Conservation (phyloP, 2,329 filamentous ascomycete genomes). For the Curvularia hawaiiensis region DNA sequence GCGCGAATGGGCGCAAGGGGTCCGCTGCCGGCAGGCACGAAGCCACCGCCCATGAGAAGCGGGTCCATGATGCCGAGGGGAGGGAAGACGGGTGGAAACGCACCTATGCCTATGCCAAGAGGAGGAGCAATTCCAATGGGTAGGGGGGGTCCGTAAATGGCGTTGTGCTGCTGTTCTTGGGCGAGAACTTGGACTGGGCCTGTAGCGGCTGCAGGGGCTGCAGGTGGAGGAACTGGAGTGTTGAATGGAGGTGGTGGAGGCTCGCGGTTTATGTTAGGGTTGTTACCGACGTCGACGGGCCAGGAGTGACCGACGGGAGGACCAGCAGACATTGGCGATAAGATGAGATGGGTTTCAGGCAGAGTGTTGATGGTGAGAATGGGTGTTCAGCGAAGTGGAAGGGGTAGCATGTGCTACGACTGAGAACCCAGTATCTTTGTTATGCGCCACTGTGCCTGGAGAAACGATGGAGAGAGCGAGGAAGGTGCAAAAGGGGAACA, state of each 20-base stretch:
- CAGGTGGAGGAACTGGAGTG: constrained; percentile 14
- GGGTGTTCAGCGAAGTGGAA: background rate
- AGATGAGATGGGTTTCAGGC: background rate
- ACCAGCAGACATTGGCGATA: constrained; percentile 31
- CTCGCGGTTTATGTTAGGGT: constrained; percentile 44
- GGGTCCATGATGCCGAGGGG: constrained; percentile 29
- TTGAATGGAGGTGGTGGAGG: constrained; percentile 33
- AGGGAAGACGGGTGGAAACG: constrained; percentile 27
- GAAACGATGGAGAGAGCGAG: background rate
- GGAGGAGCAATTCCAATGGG: constrained; percentile 26
- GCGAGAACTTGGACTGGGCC: constrained; percentile 21
- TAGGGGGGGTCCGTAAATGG: constrained; percentile 29
- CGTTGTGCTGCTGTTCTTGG: constrained; percentile 31
- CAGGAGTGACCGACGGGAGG: constrained; percentile 36
- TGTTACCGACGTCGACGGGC: constrained; percentile 38
- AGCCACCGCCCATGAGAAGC: constrained; percentile 20
- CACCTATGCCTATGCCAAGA: constrained; percentile 30
- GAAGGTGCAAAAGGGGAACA: background rate
- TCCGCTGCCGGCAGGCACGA: constrained; percentile 21
- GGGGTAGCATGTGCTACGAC: background rate
- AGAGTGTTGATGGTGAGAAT: background rate
- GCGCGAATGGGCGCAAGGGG: constrained; percentile 33
- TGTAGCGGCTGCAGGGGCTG: constrained; percentile 2
- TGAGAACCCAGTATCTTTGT: background rate
- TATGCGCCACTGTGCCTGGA: background rate